Percentiles rank a stretch among this genome's conserved stretches.
These are phyloP conservation scores for Rhodotorula sphaerocarpa DNA, from an alignment of 768 basidiomycete genomes.

Conservation along the genomic window DNA sequence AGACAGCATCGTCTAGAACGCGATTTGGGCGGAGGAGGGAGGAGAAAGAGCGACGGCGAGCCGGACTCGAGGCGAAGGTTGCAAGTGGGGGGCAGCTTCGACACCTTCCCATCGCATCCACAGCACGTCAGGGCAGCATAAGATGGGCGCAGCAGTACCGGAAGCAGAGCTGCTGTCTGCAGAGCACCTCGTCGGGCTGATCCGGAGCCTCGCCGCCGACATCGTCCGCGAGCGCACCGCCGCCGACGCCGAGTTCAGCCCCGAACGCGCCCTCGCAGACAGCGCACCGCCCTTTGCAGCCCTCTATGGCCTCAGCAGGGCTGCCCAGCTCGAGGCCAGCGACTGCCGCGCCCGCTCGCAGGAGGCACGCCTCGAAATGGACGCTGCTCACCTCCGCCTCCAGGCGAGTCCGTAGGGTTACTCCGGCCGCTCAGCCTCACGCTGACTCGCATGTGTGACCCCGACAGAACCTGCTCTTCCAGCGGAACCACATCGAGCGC, in stretches of 20 bases:
- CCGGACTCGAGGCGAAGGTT: neutral
- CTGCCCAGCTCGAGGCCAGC: slow-evolving; percentile 63
- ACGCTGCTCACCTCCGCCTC: slow-evolving; percentile 62
- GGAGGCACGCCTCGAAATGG: slow-evolving; percentile 77
- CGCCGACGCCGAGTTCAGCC: slow-evolving; percentile 7
- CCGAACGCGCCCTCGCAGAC: slow-evolving; percentile 9
- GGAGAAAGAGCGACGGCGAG: neutral
- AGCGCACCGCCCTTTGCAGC: slow-evolving; percentile 54
- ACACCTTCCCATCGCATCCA: neutral
- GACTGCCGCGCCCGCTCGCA: slow-evolving; percentile 58
- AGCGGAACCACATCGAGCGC: slow-evolving; percentile 78
- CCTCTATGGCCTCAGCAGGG: slow-evolving; percentile 68
- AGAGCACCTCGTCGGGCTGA: slow-evolving; percentile 1
- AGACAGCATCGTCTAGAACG: neutral
- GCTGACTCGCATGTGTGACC: no score
- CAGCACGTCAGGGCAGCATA: no score
- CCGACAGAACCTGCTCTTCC: slow-evolving; percentile 71
- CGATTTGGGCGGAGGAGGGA: neutral
- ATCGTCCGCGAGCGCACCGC: neutral
- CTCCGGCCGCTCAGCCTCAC: no score
- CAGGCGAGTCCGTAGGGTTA: slow-evolving; percentile 16
- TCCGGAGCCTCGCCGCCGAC: neutral
- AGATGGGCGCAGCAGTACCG: neutral
- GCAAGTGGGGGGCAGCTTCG: neutral
- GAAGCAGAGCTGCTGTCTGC: neutral